Evolutionary conservation across 2,329 filamentous ascomycete species (phyloP).

Genomic region (Leptodontidium sp.): DNA sequence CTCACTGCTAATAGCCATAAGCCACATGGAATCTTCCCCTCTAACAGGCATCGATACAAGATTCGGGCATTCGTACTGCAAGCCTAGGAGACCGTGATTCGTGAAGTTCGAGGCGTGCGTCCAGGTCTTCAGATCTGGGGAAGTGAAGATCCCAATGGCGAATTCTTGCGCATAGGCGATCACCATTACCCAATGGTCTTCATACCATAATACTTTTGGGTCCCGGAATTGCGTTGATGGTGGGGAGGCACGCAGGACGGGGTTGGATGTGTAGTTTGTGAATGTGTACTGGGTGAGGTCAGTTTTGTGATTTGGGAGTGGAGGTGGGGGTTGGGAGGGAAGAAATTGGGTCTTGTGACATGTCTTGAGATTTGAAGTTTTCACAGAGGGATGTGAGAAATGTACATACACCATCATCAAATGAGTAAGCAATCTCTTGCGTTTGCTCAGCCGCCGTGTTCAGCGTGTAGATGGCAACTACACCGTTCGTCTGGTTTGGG

Average conservation of each 20-base stretch:
- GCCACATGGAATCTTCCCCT: slow-evolving; percentile 47
- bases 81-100: slow-evolving; percentile 56
- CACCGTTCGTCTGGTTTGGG: slow-evolving; percentile 64
- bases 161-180: slow-evolving; percentile 63
- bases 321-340: no score
- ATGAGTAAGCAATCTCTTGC: slow-evolving; percentile 69
- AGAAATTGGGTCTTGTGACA: no score
- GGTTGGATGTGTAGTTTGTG: slow-evolving; percentile 65
- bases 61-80: slow-evolving; percentile 65
- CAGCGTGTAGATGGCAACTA: slow-evolving; percentile 65
- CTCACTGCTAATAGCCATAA: slow-evolving; percentile 57
- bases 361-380: no score
- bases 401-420: slow-evolving; percentile 57
- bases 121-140: slow-evolving; percentile 66
- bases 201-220: slow-evolving; percentile 69
- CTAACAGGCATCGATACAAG: slow-evolving; percentile 62
- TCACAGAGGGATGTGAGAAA: not conserved
- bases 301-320: not conserved
- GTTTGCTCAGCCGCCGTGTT: slow-evolving; percentile 53
- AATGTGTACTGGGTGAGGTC: slow-evolving; percentile 57
- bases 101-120: slow-evolving; percentile 65
- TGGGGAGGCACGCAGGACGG: slow-evolving; percentile 58
- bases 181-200: slow-evolving; percentile 64
- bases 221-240: slow-evolving; percentile 67
- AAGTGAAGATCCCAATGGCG: slow-evolving; percentile 67